A percentile compares a stretch with the other conserved stretches of the same genome.
phyloP scores from a whole-genome alignment of 148 eudicot genomes.

The Suaeda aralocaspica region DNA sequence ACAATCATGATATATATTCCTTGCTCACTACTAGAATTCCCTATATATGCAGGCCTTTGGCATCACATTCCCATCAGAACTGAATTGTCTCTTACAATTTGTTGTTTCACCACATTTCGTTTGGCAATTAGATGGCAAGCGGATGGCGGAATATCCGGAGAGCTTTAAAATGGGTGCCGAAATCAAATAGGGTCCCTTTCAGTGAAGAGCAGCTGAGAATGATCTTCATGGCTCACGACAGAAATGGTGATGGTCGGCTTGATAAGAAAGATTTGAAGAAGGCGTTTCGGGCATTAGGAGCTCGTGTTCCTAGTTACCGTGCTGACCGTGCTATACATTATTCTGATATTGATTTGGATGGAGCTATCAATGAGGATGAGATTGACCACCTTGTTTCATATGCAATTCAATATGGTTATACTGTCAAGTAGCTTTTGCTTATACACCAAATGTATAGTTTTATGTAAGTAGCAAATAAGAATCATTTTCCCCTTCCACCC shows the following conservation, averaged over 20 bases:
- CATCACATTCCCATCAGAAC: conserved; percentile 11
- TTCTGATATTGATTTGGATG: conserved; percentile 41
- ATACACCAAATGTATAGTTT: background rate
- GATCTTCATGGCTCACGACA: conserved; percentile 37
- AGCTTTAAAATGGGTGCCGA: conserved; percentile 14
- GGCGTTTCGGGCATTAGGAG: conserved; percentile 34
- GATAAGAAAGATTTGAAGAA: conserved; percentile 38
- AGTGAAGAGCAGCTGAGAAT: conserved; percentile 32
- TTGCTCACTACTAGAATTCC: background rate
- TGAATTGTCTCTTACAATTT: background rate
- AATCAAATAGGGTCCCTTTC: conserved; percentile 9
- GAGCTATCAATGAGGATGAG: conserved; percentile 32
- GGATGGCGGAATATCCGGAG: conserved; percentile 19
- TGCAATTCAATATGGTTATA: conserved; percentile 32
- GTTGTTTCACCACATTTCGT: background rate
- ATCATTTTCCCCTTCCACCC: background rate
- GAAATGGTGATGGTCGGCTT: conserved; percentile 36
- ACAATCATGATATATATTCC: conserved; percentile 14
- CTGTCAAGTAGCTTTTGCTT: background rate
- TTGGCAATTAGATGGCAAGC: conserved; percentile 21
- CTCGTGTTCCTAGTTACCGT: conserved; percentile 30
- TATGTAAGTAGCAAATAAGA: background rate
- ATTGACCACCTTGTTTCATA: conserved; percentile 38
- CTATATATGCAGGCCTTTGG: conserved; percentile 1
- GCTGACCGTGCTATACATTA: conserved; percentile 34